Conservation (phyloP, 2,329 filamentous ascomycete species). For the Bipolaris bicolor region DNA sequence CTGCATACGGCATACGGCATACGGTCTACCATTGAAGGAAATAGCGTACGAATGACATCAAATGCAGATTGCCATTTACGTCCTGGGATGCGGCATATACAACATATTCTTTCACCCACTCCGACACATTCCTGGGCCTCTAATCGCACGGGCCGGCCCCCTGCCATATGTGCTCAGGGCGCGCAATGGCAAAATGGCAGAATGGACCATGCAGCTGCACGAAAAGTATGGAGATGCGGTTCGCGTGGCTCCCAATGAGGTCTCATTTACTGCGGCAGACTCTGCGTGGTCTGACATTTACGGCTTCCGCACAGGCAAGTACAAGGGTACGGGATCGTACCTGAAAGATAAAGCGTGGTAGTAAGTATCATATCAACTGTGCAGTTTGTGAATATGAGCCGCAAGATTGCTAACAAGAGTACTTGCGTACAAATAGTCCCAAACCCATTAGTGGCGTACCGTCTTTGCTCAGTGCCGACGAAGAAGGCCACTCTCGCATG, state of each 20-base stretch:
- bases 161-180: slow-evolving; percentile 41
- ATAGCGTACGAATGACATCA: neutral
- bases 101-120: slow-evolving; percentile 54
- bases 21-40: too few relatives aligned
- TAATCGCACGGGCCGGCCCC: slow-evolving; percentile 38
- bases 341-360: slow-evolving; percentile 49
- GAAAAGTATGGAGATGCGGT: slow-evolving; percentile 53
- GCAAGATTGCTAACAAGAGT: too few relatives aligned
- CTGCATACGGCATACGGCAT: too few relatives aligned
- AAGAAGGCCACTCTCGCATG: slow-evolving; percentile 43
- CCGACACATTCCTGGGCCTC: slow-evolving; percentile 52
- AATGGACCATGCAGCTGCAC: slow-evolving; percentile 43
- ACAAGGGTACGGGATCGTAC: slow-evolving; percentile 42
- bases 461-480: slow-evolving; percentile 35
- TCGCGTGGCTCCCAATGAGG: slow-evolving; percentile 50
- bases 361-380: slow-evolving; percentile 2
- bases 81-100: slow-evolving; percentile 37
- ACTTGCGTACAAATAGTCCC: slow-evolving; percentile 9
- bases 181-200: slow-evolving; percentile 33
- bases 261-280: slow-evolving; percentile 53
- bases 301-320: slow-evolving; percentile 47
- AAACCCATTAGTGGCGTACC: slow-evolving; percentile 37
- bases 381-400: too few relatives aligned
- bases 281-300: slow-evolving; percentile 55
- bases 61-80: slow-evolving; percentile 21